Conservation (phyloP, 2,329 filamentous ascomycete species). For the Berkeleyomyces rouxiae region DNA sequence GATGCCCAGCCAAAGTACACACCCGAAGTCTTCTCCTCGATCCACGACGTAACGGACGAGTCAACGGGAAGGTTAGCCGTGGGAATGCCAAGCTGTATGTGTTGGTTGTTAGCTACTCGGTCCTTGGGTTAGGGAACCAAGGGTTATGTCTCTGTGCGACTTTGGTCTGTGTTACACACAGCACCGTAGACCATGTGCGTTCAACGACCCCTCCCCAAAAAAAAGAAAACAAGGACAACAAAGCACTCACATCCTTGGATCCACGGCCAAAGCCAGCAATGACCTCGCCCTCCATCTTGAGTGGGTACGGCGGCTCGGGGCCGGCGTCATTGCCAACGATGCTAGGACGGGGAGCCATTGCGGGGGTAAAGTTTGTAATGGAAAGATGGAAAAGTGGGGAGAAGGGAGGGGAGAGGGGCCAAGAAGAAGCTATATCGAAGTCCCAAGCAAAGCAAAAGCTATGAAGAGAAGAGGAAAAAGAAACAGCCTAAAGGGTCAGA, state of each 20-base stretch:
- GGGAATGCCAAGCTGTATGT: constrained; percentile 67
- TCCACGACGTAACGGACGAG: constrained; percentile 41
- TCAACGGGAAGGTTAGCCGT: constrained; percentile 83
- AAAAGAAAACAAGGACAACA: neutral
- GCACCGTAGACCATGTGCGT: neutral
- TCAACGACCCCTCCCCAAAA: neutral
- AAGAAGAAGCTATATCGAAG: too few species aligned
- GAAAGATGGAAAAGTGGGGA: neutral
- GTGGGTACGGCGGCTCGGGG: constrained; percentile 63
- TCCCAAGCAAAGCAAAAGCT: neutral
- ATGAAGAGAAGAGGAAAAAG: neutral
- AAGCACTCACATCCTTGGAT: constrained; percentile 58
- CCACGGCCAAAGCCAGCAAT: constrained; percentile 88
- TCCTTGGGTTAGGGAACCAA: neutral
- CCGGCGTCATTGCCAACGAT: constrained; percentile 59
- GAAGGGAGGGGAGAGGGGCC: neutral
- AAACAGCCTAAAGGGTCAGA: neutral
- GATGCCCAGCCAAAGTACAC: constrained; percentile 91
- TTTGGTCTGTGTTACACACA: neutral
- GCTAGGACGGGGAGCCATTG: constrained; percentile 30
- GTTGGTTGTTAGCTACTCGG: neutral
- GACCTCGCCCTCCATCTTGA: constrained; percentile 70
- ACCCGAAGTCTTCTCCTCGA: constrained; percentile 50
- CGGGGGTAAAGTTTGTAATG: neutral
- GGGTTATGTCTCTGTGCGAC: neutral